These are phyloP conservation scores for Penicillium desertorum DNA, from an alignment of 495 filamentous ascomycete genomes.

Conservation along the genomic window DNA sequence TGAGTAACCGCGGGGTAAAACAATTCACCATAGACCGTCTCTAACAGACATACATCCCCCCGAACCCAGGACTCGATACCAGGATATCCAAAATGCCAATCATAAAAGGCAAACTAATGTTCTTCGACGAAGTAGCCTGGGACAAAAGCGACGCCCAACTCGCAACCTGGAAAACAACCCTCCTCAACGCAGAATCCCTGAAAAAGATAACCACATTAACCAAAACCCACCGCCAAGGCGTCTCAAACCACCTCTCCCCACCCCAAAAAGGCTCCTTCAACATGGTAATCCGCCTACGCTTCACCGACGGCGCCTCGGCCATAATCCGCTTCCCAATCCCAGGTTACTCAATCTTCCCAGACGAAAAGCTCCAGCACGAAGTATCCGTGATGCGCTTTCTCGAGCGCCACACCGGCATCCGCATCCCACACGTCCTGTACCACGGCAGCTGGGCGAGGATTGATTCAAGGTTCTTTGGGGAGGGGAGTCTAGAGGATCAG, in stretches of 20 bases:
- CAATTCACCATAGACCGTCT: background rate
- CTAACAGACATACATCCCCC: background rate
- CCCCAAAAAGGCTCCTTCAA: conserved; percentile 9
- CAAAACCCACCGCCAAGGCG: background rate
- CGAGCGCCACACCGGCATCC: conserved; percentile 38
- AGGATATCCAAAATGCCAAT: background rate
- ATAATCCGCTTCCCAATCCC: conserved; percentile 1
- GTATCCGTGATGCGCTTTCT: conserved; percentile 43
- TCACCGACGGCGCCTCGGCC: too few relatives aligned
- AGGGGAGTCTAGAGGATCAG: conserved; percentile 1
- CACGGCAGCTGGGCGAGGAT: conserved; percentile 19
- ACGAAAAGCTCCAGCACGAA: conserved; percentile 41
- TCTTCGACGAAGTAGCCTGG: conserved; percentile 10
- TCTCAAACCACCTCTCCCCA: background rate
- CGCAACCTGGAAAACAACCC: background rate
- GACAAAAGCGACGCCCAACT: conserved; percentile 1
- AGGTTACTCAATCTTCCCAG: conserved; percentile 21
- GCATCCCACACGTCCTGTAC: conserved; percentile 38
- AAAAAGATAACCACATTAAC: background rate
- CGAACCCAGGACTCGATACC: too few relatives aligned
- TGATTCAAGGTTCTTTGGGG: conserved; percentile 9
- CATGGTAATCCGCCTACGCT: conserved; percentile 10
- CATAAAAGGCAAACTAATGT: conserved; percentile 4
- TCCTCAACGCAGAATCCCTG: background rate
- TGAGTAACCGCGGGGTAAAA: conserved; percentile 2